These are phyloP conservation scores for Strobilomyces echinocephalus DNA, from an alignment of 768 basidiomycete species.

Conservation along the genomic window DNA sequence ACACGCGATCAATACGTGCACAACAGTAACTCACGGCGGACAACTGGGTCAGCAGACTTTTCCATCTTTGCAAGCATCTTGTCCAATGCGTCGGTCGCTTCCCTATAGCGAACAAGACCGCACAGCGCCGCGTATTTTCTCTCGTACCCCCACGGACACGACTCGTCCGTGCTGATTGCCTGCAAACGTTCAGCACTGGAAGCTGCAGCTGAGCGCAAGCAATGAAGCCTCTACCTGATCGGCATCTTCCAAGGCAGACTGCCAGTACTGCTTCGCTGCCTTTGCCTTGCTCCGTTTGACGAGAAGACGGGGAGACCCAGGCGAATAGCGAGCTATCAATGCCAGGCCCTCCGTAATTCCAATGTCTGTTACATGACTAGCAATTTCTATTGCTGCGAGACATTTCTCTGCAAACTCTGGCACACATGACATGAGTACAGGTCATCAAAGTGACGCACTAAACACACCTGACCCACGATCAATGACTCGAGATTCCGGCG, in stretches of 20 bases:
- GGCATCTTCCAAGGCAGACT: neutral
- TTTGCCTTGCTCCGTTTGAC: neutral
- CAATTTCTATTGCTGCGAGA: neutral
- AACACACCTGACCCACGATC: constrained; percentile 4
- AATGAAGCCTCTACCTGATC: neutral
- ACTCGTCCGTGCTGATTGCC: neutral
- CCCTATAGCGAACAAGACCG: neutral
- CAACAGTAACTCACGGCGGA: neutral
- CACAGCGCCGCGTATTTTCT: neutral
- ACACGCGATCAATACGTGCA: neutral
- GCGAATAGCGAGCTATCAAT: neutral
- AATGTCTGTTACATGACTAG: neutral
- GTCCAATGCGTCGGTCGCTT: neutral
- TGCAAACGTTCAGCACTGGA: neutral
- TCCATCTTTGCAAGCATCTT: neutral
- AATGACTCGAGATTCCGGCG: neutral
- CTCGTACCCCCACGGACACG: neutral
- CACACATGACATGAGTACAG: neutral
- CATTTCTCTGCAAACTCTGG: constrained; percentile 1
- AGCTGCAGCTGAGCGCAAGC: neutral
- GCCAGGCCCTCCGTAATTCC: neutral
- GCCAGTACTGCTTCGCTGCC: neutral
- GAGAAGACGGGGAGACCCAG: neutral
- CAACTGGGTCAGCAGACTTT: neutral
- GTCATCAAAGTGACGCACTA: neutral